phyloP scores from a whole-genome alignment of 257 asterid genomes.

The Salvia splendens region DNA sequence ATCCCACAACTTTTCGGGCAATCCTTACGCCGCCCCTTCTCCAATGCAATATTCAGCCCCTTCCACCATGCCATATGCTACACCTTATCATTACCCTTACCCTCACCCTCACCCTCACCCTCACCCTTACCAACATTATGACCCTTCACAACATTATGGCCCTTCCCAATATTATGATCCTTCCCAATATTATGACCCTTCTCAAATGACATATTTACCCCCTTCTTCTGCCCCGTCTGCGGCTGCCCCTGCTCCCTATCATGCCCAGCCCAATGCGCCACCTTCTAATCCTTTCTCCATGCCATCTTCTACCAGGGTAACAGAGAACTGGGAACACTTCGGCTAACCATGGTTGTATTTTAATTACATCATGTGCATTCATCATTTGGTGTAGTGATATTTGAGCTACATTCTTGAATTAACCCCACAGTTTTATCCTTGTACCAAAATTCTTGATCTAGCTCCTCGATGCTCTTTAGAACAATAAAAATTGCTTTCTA shows the following conservation, averaged over 20 bases:
- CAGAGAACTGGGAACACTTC: conserved; percentile 35
- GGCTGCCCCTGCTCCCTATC: not conserved
- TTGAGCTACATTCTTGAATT: not conserved
- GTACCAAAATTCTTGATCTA: not conserved
- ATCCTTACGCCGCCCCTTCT: not conserved
- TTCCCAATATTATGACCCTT: conserved; percentile 21
- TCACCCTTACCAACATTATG: not conserved
- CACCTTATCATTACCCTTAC: not conserved
- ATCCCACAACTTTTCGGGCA: not conserved
- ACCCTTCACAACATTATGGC: too few species aligned
- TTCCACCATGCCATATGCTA: not conserved
- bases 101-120: too few species aligned
- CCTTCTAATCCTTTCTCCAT: conserved; percentile 19
- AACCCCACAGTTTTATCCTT: not conserved
- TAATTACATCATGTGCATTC: conserved; percentile 9
- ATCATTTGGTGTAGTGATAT: conserved; percentile 13
- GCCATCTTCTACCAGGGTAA: conserved; percentile 28
- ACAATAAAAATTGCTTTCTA: not conserved
- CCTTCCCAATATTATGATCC: not conserved
- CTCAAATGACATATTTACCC: not conserved
- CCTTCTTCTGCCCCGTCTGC: not conserved
- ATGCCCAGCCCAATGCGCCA: conserved; percentile 10
- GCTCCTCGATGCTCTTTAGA: not conserved
- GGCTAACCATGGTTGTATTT: conserved; percentile 18
- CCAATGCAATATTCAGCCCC: conserved; percentile 15